A percentile compares a stretch with the other conserved stretches of the same genome.
phyloP scores from a whole-genome alignment of 352 stramenopile species.

The Pelagophyceae sp. region DNA sequence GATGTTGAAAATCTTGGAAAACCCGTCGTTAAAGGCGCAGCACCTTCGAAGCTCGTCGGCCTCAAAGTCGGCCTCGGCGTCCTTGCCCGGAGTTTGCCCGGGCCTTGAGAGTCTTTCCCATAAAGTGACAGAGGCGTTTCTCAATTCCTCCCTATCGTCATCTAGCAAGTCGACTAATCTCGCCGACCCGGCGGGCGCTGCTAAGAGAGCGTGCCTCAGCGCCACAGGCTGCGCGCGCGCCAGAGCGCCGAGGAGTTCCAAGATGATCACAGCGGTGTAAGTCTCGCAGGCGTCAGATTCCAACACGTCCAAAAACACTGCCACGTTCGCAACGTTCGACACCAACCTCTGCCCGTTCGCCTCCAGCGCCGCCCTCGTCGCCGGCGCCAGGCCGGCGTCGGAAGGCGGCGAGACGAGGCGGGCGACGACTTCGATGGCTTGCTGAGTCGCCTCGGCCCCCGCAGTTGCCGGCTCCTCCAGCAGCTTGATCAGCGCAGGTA shows the following conservation, averaged over 20 bases:
- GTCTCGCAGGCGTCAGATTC: slow-evolving; percentile 13
- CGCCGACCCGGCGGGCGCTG: background rate
- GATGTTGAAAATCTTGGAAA: background rate
- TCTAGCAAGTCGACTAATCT: background rate
- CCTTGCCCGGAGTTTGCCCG: background rate
- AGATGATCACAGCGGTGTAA: slow-evolving; percentile 20
- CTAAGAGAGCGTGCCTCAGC: slow-evolving; percentile 17
- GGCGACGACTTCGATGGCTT: background rate
- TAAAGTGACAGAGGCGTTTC: background rate
- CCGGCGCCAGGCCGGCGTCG: background rate
- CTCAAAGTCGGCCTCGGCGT: background rate
- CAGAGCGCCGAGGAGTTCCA: slow-evolving; percentile 19
- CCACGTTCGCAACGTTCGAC: background rate
- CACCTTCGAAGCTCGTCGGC: slow-evolving; percentile 2
- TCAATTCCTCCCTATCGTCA: background rate
- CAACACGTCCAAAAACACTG: background rate
- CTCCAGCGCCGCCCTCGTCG: background rate
- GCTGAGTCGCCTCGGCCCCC: background rate
- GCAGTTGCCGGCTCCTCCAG: background rate
- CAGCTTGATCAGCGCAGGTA: background rate
- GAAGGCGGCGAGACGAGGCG: background rate
- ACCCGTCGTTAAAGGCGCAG: slow-evolving; percentile 15
- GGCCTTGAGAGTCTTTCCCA: slow-evolving; percentile 6
- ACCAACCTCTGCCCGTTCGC: background rate
- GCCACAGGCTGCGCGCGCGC: background rate